Evolutionary conservation across 1,284 basidiomycete genomes (phyloP).

Genomic region (Apiotrichum brassicae): DNA sequence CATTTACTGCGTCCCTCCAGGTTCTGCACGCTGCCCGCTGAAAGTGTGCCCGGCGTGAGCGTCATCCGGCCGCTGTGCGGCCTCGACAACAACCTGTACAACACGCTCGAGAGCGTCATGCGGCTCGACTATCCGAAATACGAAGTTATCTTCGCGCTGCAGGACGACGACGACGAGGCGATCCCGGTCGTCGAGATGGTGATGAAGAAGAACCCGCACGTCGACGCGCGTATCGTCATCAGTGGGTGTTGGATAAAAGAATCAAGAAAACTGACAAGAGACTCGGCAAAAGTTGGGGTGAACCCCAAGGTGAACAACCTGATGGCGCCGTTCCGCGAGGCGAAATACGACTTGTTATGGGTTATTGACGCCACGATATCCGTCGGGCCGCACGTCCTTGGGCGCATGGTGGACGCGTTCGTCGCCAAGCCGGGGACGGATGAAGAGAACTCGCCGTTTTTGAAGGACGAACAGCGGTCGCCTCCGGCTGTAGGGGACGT

Average conservation of each 20-base stretch:
- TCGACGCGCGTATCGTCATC: conserved; percentile 65
- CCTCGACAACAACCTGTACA: conserved; percentile 83
- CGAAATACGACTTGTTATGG: conserved; percentile 87
- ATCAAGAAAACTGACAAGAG: conserved; percentile 22
- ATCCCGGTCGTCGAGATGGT: conserved; percentile 68
- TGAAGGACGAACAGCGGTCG: conserved; percentile 22
- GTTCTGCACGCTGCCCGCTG: conserved; percentile 52
- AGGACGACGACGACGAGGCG: conserved; percentile 73
- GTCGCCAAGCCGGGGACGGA: conserved; percentile 18
- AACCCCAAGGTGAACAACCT: conserved; percentile 99
- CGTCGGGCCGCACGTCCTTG: conserved; percentile 71
- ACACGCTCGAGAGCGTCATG: conserved; percentile 87
- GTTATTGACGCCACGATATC: conserved; percentile 91
- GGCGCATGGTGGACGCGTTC: conserved; percentile 71
- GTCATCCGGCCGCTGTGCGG: conserved; percentile 87
- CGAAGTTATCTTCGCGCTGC: conserved; percentile 81
- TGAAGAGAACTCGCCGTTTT: conserved; percentile 29
- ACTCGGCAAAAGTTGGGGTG: conserved; percentile 59
- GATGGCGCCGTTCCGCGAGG: conserved; percentile 70
- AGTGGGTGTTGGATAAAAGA: conserved; percentile 52
- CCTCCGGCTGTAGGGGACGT: conserved; percentile 49
- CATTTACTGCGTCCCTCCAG: conserved; percentile 58
- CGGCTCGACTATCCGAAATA: conserved; percentile 79
- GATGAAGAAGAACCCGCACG: conserved; percentile 62
- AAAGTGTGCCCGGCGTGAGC: conserved; percentile 73